These are phyloP conservation scores for Pugionium cornutum DNA, from an alignment of 345 rosid genomes.

Conservation along the genomic window DNA sequence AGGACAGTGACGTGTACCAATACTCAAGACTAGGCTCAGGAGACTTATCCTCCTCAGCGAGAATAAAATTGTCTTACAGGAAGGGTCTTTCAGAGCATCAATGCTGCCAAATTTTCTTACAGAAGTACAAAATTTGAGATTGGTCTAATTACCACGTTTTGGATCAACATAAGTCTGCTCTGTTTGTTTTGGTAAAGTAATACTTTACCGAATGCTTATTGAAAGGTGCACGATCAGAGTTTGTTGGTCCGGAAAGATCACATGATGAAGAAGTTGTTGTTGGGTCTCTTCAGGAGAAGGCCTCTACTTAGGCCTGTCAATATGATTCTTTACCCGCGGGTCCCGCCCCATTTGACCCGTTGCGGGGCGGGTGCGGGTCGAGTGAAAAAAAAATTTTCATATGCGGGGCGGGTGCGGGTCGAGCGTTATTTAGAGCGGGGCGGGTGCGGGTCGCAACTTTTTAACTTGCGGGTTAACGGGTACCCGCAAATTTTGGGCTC, in stretches of 20 bases:
- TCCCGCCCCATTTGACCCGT: too few relatives aligned
- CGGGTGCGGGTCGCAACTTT: too few relatives aligned
- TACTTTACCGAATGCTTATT: slow-evolving; percentile 54
- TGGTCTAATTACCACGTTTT: too few relatives aligned
- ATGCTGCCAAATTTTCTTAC: slow-evolving; percentile 40
- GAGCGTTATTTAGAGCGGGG: too few relatives aligned
- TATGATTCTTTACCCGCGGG: too few relatives aligned
- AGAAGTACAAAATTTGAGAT: too few relatives aligned
- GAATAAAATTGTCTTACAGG: slow-evolving; percentile 47
- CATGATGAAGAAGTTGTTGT: slow-evolving; percentile 47
- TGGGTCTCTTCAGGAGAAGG: slow-evolving; percentile 63
- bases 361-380: too few relatives aligned
- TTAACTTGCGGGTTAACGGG: too few relatives aligned
- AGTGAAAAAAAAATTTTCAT: too few relatives aligned
- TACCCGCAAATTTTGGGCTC: too few relatives aligned
- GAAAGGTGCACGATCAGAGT: slow-evolving; percentile 57
- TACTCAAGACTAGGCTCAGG: slow-evolving; percentile 85
- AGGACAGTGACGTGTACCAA: slow-evolving; percentile 53
- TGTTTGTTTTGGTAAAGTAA: background rate
- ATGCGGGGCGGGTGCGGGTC: too few relatives aligned
- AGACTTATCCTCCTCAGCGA: slow-evolving; percentile 91
- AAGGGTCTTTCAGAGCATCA: slow-evolving; percentile 50
- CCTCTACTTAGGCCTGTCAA: too few relatives aligned
- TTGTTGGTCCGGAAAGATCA: slow-evolving; percentile 56
- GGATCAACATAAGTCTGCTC: background rate